These are phyloP conservation scores for Aspergillus carlsbadensis DNA, from an alignment of 495 filamentous ascomycete species.

Conservation along the genomic window DNA sequence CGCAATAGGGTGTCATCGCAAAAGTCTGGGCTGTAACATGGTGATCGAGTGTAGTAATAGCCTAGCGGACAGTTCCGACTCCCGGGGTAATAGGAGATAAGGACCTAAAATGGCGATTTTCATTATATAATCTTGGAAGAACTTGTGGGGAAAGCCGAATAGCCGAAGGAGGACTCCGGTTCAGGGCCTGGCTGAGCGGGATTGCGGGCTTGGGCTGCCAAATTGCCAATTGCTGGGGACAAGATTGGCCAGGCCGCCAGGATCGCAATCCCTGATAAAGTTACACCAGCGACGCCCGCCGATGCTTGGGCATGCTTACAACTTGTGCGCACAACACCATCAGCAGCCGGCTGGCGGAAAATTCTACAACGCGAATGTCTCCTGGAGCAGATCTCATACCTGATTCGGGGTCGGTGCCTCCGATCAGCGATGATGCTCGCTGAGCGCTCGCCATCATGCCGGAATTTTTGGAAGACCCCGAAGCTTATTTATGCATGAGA, in stretches of 20 bases:
- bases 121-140: not conserved
- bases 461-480: not conserved
- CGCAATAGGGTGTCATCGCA: too few relatives aligned
- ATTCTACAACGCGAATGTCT: too few relatives aligned
- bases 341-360: too few relatives aligned
- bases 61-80: too few relatives aligned
- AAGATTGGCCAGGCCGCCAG: not conserved
- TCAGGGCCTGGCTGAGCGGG: not conserved
- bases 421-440: not conserved
- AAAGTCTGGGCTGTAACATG: too few relatives aligned
- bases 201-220: not conserved
- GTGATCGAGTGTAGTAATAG: too few relatives aligned
- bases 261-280: not conserved
- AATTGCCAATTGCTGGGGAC: not conserved
- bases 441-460: slow-evolving; percentile 1
- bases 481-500: slow-evolving; percentile 1
- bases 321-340: too few relatives aligned
- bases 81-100: not conserved
- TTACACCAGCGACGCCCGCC: not conserved
- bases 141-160: slow-evolving; percentile 9
- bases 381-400: too few relatives aligned
- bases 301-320: too few relatives aligned
- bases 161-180: not conserved
- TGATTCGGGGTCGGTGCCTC: not conserved
- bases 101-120: not conserved